Conservation (phyloP, 805 yeast genomes). For the Lipomyces yamadae region DNA sequence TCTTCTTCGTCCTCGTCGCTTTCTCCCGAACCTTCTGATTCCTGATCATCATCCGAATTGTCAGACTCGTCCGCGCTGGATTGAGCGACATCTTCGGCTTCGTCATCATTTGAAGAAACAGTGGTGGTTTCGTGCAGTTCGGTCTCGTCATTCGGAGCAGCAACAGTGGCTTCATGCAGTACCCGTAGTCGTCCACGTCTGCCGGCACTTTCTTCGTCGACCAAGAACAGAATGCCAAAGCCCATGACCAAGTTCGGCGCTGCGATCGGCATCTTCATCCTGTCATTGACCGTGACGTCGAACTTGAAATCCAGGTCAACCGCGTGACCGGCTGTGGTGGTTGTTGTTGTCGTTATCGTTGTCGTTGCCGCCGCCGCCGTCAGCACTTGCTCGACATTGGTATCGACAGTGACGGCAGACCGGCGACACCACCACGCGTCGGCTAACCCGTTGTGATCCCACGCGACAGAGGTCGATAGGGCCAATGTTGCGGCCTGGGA, state of each 20-base stretch:
- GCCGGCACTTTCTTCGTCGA: conserved; percentile 57
- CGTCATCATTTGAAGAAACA: conserved; percentile 6
- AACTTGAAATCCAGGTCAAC: conserved; percentile 55
- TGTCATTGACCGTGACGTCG: conserved; percentile 45
- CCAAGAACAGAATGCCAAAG: conserved; percentile 75
- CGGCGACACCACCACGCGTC: conserved; percentile 61
- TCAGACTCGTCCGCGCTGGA: conserved; percentile 3
- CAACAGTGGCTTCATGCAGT: conserved; percentile 14
- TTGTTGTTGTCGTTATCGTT: too few relatives aligned
- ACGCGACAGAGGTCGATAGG: conserved; percentile 80
- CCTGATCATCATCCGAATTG: conserved; percentile 29
- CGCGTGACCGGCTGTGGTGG: background rate
- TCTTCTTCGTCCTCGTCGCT: conserved; percentile 6
- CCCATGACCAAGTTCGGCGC: conserved; percentile 83
- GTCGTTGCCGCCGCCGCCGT: background rate
- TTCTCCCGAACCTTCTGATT: conserved; percentile 6
- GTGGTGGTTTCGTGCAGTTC: too few relatives aligned
- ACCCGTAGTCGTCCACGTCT: conserved; percentile 44
- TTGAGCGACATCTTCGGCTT: conserved; percentile 1
- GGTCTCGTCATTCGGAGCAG: background rate
- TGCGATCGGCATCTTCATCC: conserved; percentile 22
- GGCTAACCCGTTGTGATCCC: conserved; percentile 83
- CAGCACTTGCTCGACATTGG: conserved; percentile 30
- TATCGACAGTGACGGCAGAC: conserved; percentile 18
- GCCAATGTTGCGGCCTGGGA: conserved; percentile 88